Evolutionary conservation across 176 grass and related monocot species (phyloP).

Genomic region (Triticum timopheevii): DNA sequence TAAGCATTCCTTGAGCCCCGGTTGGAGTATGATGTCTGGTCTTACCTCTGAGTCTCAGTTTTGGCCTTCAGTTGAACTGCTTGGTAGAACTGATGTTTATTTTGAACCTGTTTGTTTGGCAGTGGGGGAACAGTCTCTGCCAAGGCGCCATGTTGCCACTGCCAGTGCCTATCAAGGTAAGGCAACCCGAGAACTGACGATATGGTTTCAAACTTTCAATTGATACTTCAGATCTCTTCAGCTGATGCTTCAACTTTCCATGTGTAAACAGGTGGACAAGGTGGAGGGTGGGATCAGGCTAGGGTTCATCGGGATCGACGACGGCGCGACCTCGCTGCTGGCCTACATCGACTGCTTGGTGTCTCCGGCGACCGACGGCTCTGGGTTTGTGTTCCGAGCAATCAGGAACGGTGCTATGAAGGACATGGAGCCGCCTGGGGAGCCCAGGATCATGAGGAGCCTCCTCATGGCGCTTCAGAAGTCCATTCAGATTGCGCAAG

Average conservation of each 20-base stretch:
- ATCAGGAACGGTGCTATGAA: slow-evolving; percentile 73
- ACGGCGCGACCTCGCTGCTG: slow-evolving; percentile 50
- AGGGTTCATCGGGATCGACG: slow-evolving; percentile 58
- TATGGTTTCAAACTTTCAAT: neutral
- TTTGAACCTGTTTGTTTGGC: slow-evolving; percentile 7
- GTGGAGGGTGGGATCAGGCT: slow-evolving; percentile 68
- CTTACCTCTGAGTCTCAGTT: too few species aligned
- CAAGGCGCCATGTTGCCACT: slow-evolving; percentile 91
- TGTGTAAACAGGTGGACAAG: slow-evolving; percentile 73
- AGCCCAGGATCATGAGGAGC: slow-evolving; percentile 87
- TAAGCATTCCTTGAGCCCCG: neutral
- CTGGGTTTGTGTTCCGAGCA: slow-evolving; percentile 62
- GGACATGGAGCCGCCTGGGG: slow-evolving; percentile 61
- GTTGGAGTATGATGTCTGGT: neutral
- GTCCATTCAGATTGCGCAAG: slow-evolving; percentile 56
- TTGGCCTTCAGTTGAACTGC: neutral
- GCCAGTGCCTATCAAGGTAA: slow-evolving; percentile 88
- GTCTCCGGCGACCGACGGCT: slow-evolving; percentile 42
- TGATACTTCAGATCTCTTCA: neutral
- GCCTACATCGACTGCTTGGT: slow-evolving; percentile 95
- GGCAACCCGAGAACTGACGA: neutral
- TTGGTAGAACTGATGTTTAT: neutral
- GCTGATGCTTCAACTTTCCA: neutral
- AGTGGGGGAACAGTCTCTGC: slow-evolving; percentile 96
- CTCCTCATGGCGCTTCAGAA: slow-evolving; percentile 86